phyloP scores from a whole-genome alignment of 306 rosid species.

The Calophaca sinica region DNA sequence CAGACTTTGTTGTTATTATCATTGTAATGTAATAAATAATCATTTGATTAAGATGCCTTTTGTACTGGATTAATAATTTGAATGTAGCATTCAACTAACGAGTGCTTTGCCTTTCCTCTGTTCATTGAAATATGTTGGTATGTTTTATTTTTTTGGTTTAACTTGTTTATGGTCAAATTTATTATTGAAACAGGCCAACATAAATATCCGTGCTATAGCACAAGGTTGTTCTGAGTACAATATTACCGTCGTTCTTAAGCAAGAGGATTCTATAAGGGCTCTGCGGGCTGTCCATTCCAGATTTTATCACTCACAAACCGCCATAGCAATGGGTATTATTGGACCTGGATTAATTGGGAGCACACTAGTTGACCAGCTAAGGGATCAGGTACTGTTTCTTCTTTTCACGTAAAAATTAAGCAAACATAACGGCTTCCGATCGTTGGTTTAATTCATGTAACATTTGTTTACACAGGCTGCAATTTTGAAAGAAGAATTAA shows the following conservation, averaged over 20 bases:
- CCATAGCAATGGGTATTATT: conserved; percentile 92
- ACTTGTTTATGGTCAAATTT: conserved; percentile 42
- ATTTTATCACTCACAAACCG: conserved; percentile 89
- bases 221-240: conserved; percentile 99
- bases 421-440: not conserved
- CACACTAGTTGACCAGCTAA: conserved; percentile 90
- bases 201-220: conserved; percentile 97
- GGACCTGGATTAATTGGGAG: conserved; percentile 98
- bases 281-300: conserved; percentile 95
- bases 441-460: not conserved
- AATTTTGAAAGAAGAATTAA: conserved; percentile 84
- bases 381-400: conserved; percentile 83
- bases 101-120: conserved; percentile 10
- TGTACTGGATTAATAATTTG: not conserved
- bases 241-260: conserved; percentile 84
- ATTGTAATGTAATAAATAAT: too few species aligned
- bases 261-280: conserved; percentile 94
- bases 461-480: conserved; percentile 63
- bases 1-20: too few species aligned
- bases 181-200: conserved; percentile 75
- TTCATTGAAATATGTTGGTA: conserved; percentile 21
- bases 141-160: conserved; percentile 3
- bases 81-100: not conserved
- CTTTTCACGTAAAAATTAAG: too few species aligned
- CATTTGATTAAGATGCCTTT: too few species aligned